These are phyloP conservation scores for Tolypocladium guangdongense DNA, from an alignment of 2,329 filamentous ascomycete genomes.

Conservation along the genomic window DNA sequence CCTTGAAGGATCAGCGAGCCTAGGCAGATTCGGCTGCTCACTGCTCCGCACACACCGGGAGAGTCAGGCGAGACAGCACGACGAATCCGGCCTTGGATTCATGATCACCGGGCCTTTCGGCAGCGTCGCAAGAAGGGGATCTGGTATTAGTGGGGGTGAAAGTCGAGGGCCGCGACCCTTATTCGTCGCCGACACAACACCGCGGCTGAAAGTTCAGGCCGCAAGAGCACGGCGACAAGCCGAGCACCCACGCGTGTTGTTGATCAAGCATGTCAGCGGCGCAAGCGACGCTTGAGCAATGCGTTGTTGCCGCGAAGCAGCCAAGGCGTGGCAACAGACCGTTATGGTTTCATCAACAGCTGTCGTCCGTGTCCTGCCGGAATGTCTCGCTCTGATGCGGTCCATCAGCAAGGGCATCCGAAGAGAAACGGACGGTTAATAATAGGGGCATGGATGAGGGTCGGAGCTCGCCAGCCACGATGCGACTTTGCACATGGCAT, in stretches of 20 bases:
- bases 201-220: constrained; percentile 8
- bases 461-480: background rate
- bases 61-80: background rate
- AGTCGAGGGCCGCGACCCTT: background rate
- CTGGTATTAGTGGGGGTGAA: background rate
- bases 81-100: background rate
- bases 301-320: background rate
- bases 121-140: background rate
- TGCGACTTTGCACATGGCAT: background rate
- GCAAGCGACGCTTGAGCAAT: background rate
- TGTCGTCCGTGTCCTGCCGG: background rate
- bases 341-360: background rate
- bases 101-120: background rate
- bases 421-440: background rate
- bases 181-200: constrained; percentile 1
- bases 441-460: too few relatives aligned
- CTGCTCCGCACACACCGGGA: background rate
- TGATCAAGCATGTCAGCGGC: background rate
- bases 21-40: background rate
- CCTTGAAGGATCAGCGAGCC: background rate
- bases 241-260: background rate
- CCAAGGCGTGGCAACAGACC: background rate
- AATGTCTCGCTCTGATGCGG: background rate
- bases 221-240: background rate
- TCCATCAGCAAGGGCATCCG: background rate